Evolutionary conservation across 352 stramenopile genomes (phyloP).

Genomic region (Globisporangium yorkense): DNA sequence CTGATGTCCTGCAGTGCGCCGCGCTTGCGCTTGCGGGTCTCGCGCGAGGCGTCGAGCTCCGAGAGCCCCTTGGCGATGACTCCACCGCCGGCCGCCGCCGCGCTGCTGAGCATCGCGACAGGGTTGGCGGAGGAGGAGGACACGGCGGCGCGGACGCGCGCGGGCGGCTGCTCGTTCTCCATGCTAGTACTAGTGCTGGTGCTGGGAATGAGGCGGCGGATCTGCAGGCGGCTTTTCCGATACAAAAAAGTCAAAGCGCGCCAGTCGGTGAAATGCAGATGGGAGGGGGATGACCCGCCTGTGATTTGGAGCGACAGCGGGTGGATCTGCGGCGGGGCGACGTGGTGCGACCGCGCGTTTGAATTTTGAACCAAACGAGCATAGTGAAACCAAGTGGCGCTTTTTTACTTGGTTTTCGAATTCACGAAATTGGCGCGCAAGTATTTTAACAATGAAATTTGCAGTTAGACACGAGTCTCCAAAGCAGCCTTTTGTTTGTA

Average conservation of each 20-base stretch:
- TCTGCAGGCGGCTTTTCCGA: conserved; percentile 9
- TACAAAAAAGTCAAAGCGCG: conserved; percentile 8
- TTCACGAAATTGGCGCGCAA: background rate
- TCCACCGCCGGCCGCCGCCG: background rate
- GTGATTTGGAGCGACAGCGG: background rate
- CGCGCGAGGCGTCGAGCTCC: conserved; percentile 13
- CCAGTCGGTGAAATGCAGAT: background rate
- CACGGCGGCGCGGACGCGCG: background rate
- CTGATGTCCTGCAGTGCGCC: conserved; percentile 79
- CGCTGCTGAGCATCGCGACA: too few species aligned
- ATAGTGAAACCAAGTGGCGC: conserved; percentile 31
- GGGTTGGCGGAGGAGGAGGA: background rate
- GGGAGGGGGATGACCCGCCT: conserved; percentile 16
- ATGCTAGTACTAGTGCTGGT: conserved; percentile 10
- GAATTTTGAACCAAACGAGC: conserved; percentile 19
- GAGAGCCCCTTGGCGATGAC: conserved; percentile 13
- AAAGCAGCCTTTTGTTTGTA: background rate
- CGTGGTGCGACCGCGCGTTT: conserved; percentile 13
- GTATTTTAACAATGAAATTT: background rate
- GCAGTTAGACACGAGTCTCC: background rate
- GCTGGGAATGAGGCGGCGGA: background rate
- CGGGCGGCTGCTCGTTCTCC: conserved; percentile 14
- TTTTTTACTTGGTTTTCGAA: background rate
- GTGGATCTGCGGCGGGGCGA: conserved; percentile 14
- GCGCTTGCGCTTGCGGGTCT: conserved; percentile 69